Base-by-base conservation (phyloP, 192 early-diverging fungal genomes). In the Gonapodya prolifera region DNA sequence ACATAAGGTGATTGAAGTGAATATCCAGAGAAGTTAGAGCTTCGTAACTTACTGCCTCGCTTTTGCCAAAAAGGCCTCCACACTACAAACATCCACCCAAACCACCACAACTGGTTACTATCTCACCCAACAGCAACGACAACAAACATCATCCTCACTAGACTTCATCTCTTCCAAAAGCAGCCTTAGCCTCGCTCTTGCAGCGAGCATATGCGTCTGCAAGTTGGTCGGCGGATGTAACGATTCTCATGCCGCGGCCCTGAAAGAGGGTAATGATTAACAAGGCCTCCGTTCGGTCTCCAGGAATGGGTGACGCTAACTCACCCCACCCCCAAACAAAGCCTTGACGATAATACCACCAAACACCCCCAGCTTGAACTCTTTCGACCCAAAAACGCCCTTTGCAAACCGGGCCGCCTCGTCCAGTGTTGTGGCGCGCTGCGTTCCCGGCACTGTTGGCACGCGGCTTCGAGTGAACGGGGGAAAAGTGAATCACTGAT, bases 81-180 rank as follows among this genome's bases (percentile, higher is more conserved):
- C 45, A 23, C 45, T 61, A 23, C 45, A 61, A 61, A 16, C 45
- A 61, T 61, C 8, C 45, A 61, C n/a, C n/a, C n/a, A n/a, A n/a
- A n/a, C n/a, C n/a, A n/a, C n/a, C n/a, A n/a, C n/a, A n/a, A n/a
- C n/a, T n/a, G n/a, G n/a, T n/a, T n/a, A n/a, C n/a, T n/a, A n/a
- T n/a, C n/a, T n/a, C n/a, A n/a, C n/a, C n/a, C n/a, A n/a, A n/a
- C n/a, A n/a, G n/a, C 8, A 61, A 61, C 23, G 45, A 23, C 8
- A 16, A 23, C 8, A 61, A 61, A 61, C 45, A 61, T 23, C 8
- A 61, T 16, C 8, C 45, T 61, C 71, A 73, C 28, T 73, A 73
- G 71, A 73, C 71, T 73, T 73, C 71, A 29, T 73, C 71, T 13
- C 71, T 2, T 32, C 71, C 71, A 29, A 73, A 73, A 18, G 71